Base-by-base conservation (phyloP, 345 rosid genomes). In the Gossypium turneri region DNA sequence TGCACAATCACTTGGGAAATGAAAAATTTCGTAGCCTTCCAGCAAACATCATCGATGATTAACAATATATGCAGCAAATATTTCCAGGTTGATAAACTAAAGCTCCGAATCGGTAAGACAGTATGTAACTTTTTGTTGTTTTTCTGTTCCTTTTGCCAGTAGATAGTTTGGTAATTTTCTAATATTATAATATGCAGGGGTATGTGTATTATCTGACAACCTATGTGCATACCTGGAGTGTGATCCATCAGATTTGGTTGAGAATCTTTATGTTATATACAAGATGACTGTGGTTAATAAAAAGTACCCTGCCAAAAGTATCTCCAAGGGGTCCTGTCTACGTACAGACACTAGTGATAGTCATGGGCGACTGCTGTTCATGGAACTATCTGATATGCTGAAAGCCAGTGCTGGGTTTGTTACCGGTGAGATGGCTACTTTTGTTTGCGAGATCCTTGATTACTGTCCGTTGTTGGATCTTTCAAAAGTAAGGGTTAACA, bases 1-100 rank as follows among this genome's bases (percentile, higher is more conserved):
- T 61, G 66, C 38, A 27, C 41, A 29, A 61, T 61, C 44, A 58
- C 87, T 91, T 19, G 61, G 61, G 24, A 57, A 27, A 2, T 57
- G 61, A 27, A 22, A 22, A 57, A 57, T 12, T 57, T 57, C 34
- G 1, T 57, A 9, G 11, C 61, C 61, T 57, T 57, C 27, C 4
- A 57, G 34, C 10, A 1, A 57, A 22, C 3, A 57, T 57, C 19
- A 3, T 25, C 34, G 16, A 20, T 7, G n/a, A 56, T 7, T 29
- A 12, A 10, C 29, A 12, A 15, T 7, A 61, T 61, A 29, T 29
- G 27, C 8, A 61, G 45, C 66, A 61, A 61, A 61, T 61, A 29
- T 61, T 61, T 61, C 66, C 66, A 15, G 66, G 66, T 61, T 61
- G 66, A 61, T 61, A 3, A 61, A 61, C 25, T 61, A 29, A 44